Percentiles rank a stretch among this genome's conserved stretches.
These are phyloP conservation scores for Elasticomyces elasticus DNA, from an alignment of 495 filamentous ascomycete species.

Conservation along the genomic window DNA sequence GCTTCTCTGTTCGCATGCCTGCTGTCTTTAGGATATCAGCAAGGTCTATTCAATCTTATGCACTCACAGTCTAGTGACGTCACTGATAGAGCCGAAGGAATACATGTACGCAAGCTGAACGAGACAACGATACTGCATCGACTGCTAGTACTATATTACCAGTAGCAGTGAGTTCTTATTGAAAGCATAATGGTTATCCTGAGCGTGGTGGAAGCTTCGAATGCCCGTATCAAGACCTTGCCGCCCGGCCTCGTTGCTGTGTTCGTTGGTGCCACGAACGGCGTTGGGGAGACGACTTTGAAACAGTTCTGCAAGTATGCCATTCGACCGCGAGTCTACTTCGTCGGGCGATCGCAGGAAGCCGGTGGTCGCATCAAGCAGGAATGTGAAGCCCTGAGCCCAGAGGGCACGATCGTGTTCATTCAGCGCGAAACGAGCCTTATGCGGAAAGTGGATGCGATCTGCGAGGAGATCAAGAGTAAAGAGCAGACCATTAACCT, in stretches of 20 bases:
- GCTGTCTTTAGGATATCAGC: too few species aligned
- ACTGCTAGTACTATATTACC: too few species aligned
- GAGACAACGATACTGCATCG: too few species aligned
- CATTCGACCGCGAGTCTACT: slow-evolving; percentile 38
- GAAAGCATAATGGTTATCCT: slow-evolving; percentile 11
- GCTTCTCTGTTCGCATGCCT: too few species aligned
- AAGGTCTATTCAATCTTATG: too few species aligned
- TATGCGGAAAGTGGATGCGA: slow-evolving; percentile 35
- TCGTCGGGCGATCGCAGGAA: slow-evolving; percentile 40
- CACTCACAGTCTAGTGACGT: too few species aligned
- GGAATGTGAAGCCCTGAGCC: slow-evolving; percentile 35
- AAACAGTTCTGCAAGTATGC: slow-evolving; percentile 46
- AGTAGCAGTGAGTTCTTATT: too few species aligned
- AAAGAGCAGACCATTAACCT: slow-evolving; percentile 51
- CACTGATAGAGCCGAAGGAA: too few species aligned
- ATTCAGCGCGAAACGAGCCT: slow-evolving; percentile 48
- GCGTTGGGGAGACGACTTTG: slow-evolving; percentile 52
- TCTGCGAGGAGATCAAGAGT: slow-evolving; percentile 45
- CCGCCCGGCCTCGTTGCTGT: slow-evolving; percentile 41
- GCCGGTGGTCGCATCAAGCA: slow-evolving; percentile 36
- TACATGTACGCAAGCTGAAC: too few species aligned
- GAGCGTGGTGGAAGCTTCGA: slow-evolving; percentile 6
- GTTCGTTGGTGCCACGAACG: slow-evolving; percentile 57
- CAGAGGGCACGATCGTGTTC: slow-evolving; percentile 40
- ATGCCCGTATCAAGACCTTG: slow-evolving; percentile 25